A percentile compares a stretch with the other conserved stretches of the same genome.
phyloP scores from a whole-genome alignment of 148 eudicot genomes.

The Tetragonia tetragonoides region DNA sequence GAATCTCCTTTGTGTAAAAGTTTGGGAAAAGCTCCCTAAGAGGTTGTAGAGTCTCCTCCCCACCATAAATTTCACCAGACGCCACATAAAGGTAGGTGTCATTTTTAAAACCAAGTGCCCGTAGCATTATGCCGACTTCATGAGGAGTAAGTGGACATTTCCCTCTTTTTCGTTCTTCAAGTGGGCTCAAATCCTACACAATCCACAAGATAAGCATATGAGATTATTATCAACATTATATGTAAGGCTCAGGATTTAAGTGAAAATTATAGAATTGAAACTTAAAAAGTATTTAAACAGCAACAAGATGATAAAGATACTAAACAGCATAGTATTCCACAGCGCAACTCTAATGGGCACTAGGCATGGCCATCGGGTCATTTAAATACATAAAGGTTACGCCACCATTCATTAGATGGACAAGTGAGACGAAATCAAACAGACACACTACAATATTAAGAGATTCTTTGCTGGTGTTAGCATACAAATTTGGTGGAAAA shows the following conservation, averaged over 20 bases:
- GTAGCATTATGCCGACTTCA: slow-evolving; percentile 88
- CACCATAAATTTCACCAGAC: slow-evolving; percentile 95
- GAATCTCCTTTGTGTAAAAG: slow-evolving; percentile 86
- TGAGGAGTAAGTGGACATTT: slow-evolving; percentile 97
- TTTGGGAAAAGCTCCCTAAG: slow-evolving; percentile 87
- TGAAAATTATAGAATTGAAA: background rate
- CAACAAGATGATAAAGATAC: background rate
- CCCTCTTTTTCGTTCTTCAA: slow-evolving; percentile 78
- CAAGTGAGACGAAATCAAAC: background rate
- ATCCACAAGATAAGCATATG: background rate
- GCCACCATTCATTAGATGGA: background rate
- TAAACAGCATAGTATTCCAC: background rate
- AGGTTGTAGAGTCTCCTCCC: slow-evolving; percentile 84
- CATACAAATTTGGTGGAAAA: too few species aligned
- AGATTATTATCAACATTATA: background rate
- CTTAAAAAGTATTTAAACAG: background rate
- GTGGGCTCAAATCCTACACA: slow-evolving; percentile 77
- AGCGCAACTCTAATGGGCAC: background rate
- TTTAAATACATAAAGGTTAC: too few species aligned
- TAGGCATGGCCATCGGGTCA: background rate
- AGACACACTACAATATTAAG: background rate
- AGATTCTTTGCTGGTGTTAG: background rate
- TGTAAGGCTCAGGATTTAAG: background rate
- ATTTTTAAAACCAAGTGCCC: slow-evolving; percentile 85
- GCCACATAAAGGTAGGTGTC: slow-evolving; percentile 87